Percentiles rank a stretch among this genome's conserved stretches.
phyloP scores from a whole-genome alignment of 164 flowering plant genomes.

The Vitis cinerea region DNA sequence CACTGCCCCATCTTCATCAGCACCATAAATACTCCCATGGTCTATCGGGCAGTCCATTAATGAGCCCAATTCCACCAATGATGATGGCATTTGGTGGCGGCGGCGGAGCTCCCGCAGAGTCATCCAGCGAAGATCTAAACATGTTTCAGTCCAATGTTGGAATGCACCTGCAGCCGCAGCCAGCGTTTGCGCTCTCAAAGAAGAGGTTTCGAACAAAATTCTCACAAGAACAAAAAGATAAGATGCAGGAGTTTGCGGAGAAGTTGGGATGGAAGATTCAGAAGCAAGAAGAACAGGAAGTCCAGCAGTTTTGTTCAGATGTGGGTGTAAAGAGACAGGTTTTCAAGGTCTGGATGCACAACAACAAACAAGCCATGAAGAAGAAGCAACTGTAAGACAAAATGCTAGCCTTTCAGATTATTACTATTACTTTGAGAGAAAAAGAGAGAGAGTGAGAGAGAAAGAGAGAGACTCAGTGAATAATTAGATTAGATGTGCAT shows the following conservation, averaged over 20 bases:
- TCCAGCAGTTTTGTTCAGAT: constrained; percentile 47
- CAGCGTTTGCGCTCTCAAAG: constrained; percentile 17
- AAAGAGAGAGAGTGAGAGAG: neutral
- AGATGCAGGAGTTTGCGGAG: constrained; percentile 59
- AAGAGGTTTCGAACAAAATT: constrained; percentile 65
- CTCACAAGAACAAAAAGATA: constrained; percentile 48
- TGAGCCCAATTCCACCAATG: constrained; percentile 29
- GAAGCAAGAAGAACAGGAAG: constrained; percentile 49
- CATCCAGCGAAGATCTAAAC: constrained; percentile 62
- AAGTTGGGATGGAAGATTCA: constrained; percentile 60
- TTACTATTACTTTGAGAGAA: neutral
- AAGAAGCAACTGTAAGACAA: constrained; percentile 32
- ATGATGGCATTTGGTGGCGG: constrained; percentile 54
- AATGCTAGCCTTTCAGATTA: neutral
- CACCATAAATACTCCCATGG: constrained; percentile 22
- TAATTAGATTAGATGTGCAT: constrained; percentile 10
- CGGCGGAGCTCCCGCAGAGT: constrained; percentile 37
- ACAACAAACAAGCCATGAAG: constrained; percentile 59
- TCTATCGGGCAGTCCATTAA: constrained; percentile 1
- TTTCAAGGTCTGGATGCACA: constrained; percentile 78
- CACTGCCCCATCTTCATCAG: constrained; percentile 6
- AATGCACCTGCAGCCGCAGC: constrained; percentile 1
- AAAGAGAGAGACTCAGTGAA: neutral
- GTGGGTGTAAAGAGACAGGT: constrained; percentile 50
- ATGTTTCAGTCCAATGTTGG: constrained; percentile 26